phyloP scores from a whole-genome alignment of 179 eudicot species.

The Beta corolliflora region DNA sequence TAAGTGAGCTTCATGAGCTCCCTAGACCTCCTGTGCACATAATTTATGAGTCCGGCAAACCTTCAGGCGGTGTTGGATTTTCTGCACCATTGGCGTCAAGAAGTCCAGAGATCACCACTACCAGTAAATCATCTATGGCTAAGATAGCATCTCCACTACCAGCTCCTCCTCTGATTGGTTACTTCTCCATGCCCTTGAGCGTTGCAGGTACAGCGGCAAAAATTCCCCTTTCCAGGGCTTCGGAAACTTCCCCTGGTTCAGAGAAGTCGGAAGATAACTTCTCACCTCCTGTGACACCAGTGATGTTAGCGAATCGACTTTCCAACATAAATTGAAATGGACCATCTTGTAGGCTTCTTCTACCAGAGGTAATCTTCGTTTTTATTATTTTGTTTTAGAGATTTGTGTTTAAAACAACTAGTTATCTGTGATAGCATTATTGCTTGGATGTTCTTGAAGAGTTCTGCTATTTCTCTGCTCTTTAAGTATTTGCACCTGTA shows the following conservation, averaged over 20 bases:
- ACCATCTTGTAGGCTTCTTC: conserved; percentile 12
- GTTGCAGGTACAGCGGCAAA: conserved; percentile 35
- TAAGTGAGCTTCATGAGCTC: conserved; percentile 97
- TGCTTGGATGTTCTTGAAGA: conserved; percentile 8
- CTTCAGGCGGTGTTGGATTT: conserved; percentile 45
- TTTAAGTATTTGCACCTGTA: conserved; percentile 11
- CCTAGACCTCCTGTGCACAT: conserved; percentile 78
- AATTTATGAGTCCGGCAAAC: conserved; percentile 35
- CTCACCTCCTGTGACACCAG: conserved; percentile 63
- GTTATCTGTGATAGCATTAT: background rate
- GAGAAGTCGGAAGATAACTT: conserved; percentile 38
- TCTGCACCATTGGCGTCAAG: conserved; percentile 72
- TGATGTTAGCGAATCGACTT: conserved; percentile 32
- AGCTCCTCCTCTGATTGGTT: conserved; percentile 50
- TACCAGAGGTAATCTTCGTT: conserved; percentile 26
- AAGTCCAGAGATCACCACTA: conserved; percentile 41
- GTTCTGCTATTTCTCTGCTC: conserved; percentile 4
- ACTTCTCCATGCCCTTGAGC: conserved; percentile 56
- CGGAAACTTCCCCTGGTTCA: conserved; percentile 35
- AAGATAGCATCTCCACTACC: conserved; percentile 62
- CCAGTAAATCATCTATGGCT: conserved; percentile 36
- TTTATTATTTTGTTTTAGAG: background rate
- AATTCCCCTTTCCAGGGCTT: conserved; percentile 38
- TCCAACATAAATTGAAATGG: conserved; percentile 23
- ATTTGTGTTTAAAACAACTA: background rate